Conservation (phyloP, 176 grass and related monocot genomes). For the Tillandsia fasciculata region DNA sequence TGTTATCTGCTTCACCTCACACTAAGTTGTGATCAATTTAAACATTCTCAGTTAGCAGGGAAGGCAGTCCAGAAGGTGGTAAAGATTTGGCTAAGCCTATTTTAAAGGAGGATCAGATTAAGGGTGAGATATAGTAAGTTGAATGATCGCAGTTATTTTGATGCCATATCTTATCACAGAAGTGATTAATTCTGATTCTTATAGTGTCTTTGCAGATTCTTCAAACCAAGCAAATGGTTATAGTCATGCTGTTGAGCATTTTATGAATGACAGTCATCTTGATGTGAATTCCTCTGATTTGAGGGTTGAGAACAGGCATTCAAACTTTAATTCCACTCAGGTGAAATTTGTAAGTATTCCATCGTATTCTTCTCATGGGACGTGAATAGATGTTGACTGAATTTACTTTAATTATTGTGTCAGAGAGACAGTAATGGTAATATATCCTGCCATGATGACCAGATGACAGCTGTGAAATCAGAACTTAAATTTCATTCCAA, state of each 20-base stretch:
- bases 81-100: slow-evolving; percentile 28
- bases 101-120: slow-evolving; percentile 43
- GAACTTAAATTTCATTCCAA: not conserved
- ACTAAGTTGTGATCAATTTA: slow-evolving; percentile 50
- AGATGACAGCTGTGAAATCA: slow-evolving; percentile 20
- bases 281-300: slow-evolving; percentile 35
- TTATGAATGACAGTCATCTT: slow-evolving; percentile 34
- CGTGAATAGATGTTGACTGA: slow-evolving; percentile 19
- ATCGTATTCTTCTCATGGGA: not conserved
- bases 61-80: slow-evolving; percentile 42
- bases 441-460: slow-evolving; percentile 28
- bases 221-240: slow-evolving; percentile 65
- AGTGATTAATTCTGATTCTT: slow-evolving; percentile 40
- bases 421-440: slow-evolving; percentile 52
- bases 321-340: slow-evolving; percentile 27
- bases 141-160: slow-evolving; percentile 18
- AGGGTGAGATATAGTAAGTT: slow-evolving; percentile 71
- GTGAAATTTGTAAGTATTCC: slow-evolving; percentile 39
- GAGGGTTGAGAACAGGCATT: slow-evolving; percentile 27
- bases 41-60: slow-evolving; percentile 90
- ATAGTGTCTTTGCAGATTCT: slow-evolving; percentile 61
- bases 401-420: slow-evolving; percentile 9
- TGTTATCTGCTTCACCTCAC: slow-evolving; percentile 12
- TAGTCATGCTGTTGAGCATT: slow-evolving; percentile 40
- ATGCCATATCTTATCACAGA: slow-evolving; percentile 24